Conservation (phyloP, 2,329 filamentous ascomycete species). For the Pseudogymnoascus sp. region DNA sequence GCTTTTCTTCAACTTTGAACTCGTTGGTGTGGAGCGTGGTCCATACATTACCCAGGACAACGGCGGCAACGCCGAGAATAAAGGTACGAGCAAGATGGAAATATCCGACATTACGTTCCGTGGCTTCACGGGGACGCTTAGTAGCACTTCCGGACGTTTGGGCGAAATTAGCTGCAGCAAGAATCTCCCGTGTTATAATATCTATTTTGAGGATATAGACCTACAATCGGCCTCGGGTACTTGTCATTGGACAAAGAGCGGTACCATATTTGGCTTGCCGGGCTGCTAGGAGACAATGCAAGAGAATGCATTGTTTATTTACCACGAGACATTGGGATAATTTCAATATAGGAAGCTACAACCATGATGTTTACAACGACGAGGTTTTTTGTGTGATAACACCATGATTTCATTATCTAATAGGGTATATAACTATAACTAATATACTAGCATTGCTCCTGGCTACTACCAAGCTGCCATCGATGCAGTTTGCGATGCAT, state of each 20-base stretch:
- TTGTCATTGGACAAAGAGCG: background rate
- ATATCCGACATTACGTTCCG: conserved; percentile 42
- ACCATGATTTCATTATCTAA: background rate
- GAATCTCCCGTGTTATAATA: conserved; percentile 44
- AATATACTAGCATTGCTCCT: background rate
- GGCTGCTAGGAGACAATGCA: background rate
- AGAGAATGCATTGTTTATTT: background rate
- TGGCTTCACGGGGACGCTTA: conserved; percentile 44
- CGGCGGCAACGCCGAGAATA: conserved; percentile 42
- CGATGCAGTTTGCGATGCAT: background rate
- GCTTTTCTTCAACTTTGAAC: conserved; percentile 43
- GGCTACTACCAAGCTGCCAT: background rate
- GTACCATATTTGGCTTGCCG: background rate
- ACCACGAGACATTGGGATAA: background rate
- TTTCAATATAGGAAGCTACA: background rate
- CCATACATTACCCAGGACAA: conserved; percentile 40
- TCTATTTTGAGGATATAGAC: conserved; percentile 37
- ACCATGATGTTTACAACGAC: background rate
- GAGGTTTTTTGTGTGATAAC: background rate
- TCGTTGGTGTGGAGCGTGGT: conserved; percentile 39
- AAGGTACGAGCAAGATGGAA: conserved; percentile 44
- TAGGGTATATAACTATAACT: background rate
- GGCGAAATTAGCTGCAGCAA: conserved; percentile 41
- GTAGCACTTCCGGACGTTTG: conserved; percentile 27
- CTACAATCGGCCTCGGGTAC: conserved; percentile 18